A percentile compares a stretch with the other conserved stretches of the same genome.
These are phyloP conservation scores for Dinochytrium kinnereticum DNA, from an alignment of 371 early-diverging fungal species.

Conservation along the genomic window DNA sequence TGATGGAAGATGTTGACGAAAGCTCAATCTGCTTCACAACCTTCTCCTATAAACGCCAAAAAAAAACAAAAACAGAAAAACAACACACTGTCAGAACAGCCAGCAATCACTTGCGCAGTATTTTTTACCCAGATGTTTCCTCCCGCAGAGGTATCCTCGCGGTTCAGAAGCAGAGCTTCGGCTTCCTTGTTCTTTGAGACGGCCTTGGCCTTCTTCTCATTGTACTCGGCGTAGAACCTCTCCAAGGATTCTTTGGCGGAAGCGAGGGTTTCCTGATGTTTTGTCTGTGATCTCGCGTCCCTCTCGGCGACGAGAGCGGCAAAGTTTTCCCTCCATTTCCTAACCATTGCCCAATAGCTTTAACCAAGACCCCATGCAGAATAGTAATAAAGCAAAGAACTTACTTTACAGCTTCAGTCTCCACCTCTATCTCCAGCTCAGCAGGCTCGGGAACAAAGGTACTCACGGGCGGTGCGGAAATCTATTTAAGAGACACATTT, in stretches of 20 bases:
- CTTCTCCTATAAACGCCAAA: slow-evolving; percentile 40
- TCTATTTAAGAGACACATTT: too few species aligned
- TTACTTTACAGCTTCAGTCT: slow-evolving; percentile 42
- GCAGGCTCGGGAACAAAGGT: not conserved
- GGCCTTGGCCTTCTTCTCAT: slow-evolving; percentile 81
- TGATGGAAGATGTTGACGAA: slow-evolving; percentile 15
- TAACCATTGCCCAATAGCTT: too few species aligned
- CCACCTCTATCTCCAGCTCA: slow-evolving; percentile 38
- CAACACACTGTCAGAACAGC: not conserved
- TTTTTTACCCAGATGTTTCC: slow-evolving; percentile 53
- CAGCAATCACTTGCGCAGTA: not conserved
- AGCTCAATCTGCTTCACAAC: slow-evolving; percentile 51
- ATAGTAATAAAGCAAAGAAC: not conserved
- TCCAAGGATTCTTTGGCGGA: slow-evolving; percentile 85
- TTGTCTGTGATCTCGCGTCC: slow-evolving; percentile 69
- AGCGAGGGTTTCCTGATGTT: slow-evolving; percentile 72
- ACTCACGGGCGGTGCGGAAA: not conserved
- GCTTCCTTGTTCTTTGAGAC: slow-evolving; percentile 71
- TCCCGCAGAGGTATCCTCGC: slow-evolving; percentile 31
- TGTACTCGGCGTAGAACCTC: slow-evolving; percentile 94
- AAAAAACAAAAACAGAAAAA: not conserved
- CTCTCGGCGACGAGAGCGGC: slow-evolving; percentile 73
- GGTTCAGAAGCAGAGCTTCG: slow-evolving; percentile 35
- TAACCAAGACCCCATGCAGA: too few species aligned
- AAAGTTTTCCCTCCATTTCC: slow-evolving; percentile 85